Evolutionary conservation across 495 filamentous ascomycete genomes (phyloP), one percentile per base, ranked within the genome.

Genomic region (Aspergillus leporis): DNA sequence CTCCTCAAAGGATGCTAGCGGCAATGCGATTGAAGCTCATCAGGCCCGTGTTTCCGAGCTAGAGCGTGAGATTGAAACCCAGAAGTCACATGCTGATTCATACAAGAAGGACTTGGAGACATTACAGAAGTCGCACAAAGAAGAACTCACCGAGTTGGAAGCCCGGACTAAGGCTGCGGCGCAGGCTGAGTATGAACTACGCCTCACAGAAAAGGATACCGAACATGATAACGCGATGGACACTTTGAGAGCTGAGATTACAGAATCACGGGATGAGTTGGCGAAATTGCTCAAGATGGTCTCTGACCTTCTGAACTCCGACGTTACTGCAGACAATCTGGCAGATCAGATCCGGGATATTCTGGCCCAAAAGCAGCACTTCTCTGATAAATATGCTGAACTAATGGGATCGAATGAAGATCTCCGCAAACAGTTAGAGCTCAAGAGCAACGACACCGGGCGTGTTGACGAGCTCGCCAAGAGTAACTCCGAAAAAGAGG

Each of bases 241-340:
- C 51, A 60, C 79, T 14, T 76, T 96, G 43, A 81, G 92, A 66
- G 76, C 78, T 32, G 89, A 95, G 18, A 85, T 92, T 48, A 69
- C 80, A 5, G 86, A 87, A 59, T 87, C 89, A 34, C 85, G 88
- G 51, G 80, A 87, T 53, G 85, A 91, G 53, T 74, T 93, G 53
- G 81, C 81, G 46, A 85, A 84, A 56, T 74, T 92, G 22, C 71
- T 87, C 31, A 64, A 71, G 36, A 73, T 72, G 51, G 75, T 84
- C 6, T 79, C 83, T 3, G 54, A 64, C n/a, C 71, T 81, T 7
- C 72, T 85, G 55, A 74, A 79, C 25, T 75, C 81, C 2, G 79
- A 83, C 63, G 72, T 80, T 10, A 78, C 70, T 3, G 68, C 73
- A 18, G 71, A 82, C 21, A 77, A 72, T 5, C 60, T 78, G 45